A percentile compares a stretch with the other conserved stretches of the same genome.
Conservation (phyloP, 192 early-diverging fungal genomes). For the Neocallimastix lanati region DNA sequence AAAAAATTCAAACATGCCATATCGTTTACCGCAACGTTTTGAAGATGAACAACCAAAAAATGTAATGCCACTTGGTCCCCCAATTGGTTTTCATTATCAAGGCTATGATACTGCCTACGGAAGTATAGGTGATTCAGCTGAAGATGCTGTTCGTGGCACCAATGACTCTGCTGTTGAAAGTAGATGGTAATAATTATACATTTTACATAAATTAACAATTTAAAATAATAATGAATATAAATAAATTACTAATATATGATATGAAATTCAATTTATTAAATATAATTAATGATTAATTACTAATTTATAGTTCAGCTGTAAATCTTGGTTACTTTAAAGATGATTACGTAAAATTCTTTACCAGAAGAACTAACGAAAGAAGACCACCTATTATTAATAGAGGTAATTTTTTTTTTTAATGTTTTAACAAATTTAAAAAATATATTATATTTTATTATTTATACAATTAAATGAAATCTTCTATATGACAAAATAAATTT, state of each 20-base stretch:
- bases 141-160: conserved; percentile 65
- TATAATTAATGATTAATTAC: background rate
- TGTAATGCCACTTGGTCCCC: background rate
- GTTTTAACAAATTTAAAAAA: no score
- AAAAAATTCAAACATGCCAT: background rate
- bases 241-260: no score
- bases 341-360: conserved; percentile 38
- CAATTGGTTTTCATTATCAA: background rate
- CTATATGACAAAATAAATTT: no score
- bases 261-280: no score
- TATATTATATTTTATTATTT: no score
- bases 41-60: background rate
- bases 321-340: conserved; percentile 65
- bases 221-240: background rate
- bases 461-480: no score
- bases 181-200: conserved; percentile 67
- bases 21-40: background rate
- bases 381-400: conserved; percentile 85
- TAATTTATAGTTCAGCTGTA: conserved; percentile 48
- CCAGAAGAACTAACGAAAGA: conserved; percentile 34
- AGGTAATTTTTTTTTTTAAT: no score
- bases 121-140: conserved; percentile 4
- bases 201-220: no score
- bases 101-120: background rate
- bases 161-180: conserved; percentile 78